A percentile compares a stretch with the other conserved stretches of the same genome.
Evolutionary conservation across 306 rosid species (phyloP).

Genomic region (Parietaria judaica): DNA sequence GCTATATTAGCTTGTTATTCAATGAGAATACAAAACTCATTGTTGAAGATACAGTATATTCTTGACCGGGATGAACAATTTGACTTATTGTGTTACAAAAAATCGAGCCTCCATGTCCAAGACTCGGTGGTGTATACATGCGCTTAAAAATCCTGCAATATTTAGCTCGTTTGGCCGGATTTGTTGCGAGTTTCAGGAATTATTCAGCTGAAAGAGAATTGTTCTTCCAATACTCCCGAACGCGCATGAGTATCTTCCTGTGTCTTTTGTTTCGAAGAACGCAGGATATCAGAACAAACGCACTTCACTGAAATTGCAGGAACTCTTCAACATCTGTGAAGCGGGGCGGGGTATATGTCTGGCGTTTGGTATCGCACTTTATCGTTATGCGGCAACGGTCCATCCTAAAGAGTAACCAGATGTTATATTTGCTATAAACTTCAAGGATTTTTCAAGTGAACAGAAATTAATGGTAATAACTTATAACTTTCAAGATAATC

Average conservation of each 20-base stretch:
- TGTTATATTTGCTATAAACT: too few species aligned
- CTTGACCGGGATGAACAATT: too few species aligned
- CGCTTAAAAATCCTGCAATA: conserved; percentile 1
- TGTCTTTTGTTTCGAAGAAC: background rate
- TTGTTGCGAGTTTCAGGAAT: background rate
- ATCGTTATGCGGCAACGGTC: conserved; percentile 65
- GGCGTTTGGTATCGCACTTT: conserved; percentile 40
- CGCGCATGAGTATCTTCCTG: background rate
- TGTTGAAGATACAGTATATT: background rate
- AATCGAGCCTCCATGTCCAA: background rate
- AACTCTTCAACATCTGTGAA: conserved; percentile 62
- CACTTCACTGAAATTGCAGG: conserved; percentile 15
- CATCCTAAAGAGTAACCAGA: conserved; percentile 39
- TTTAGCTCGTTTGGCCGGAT: background rate
- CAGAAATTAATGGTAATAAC: too few species aligned
- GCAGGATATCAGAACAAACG: background rate
- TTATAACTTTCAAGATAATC: too few species aligned
- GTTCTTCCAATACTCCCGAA: background rate
- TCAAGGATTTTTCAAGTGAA: too few species aligned
- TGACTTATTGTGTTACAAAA: background rate
- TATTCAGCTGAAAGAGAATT: background rate
- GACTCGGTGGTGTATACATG: background rate
- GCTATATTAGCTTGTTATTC: background rate
- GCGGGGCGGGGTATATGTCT: conserved; percentile 72
- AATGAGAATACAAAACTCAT: conserved; percentile 5